Evolutionary conservation across 1,284 basidiomycete species (phyloP).

Genomic region (Anthracocystis panici-leucophaei): DNA sequence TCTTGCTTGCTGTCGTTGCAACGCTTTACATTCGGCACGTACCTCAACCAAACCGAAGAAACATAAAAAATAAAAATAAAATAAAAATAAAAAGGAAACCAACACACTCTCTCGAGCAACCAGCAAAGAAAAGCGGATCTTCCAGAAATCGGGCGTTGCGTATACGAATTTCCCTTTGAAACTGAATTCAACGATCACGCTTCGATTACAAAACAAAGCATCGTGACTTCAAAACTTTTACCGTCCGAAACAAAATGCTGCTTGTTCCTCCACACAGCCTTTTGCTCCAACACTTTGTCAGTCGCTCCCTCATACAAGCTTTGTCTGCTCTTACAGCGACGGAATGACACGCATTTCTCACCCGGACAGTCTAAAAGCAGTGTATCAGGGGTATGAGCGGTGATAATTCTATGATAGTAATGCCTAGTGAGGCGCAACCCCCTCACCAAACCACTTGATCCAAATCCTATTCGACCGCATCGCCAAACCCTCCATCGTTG

Average conservation of each 20-base stretch:
- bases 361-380: background rate
- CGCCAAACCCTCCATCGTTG: slow-evolving; percentile 87
- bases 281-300: background rate
- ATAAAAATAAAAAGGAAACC: slow-evolving; percentile 3
- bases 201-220: slow-evolving; percentile 8
- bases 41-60: slow-evolving; percentile 1
- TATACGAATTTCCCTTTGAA: background rate
- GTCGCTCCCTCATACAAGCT: too few species aligned
- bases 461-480: slow-evolving; percentile 74
- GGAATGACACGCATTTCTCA: background rate
- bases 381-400: background rate
- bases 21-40: background rate
- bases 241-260: background rate
- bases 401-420: background rate
- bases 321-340: background rate
- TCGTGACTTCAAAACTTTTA: background rate
- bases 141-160: background rate
- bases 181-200: slow-evolving; percentile 18
- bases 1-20: slow-evolving; percentile 4
- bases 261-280: background rate
- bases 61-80: background rate
- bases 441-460: slow-evolving; percentile 38
- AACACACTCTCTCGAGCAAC: slow-evolving; percentile 3
- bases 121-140: background rate
- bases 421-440: slow-evolving; percentile 22